A percentile compares a stretch with the other conserved stretches of the same genome.
phyloP scores from a whole-genome alignment of 1,139 yeast species.

The Debaryomycetaceae sp. region DNA sequence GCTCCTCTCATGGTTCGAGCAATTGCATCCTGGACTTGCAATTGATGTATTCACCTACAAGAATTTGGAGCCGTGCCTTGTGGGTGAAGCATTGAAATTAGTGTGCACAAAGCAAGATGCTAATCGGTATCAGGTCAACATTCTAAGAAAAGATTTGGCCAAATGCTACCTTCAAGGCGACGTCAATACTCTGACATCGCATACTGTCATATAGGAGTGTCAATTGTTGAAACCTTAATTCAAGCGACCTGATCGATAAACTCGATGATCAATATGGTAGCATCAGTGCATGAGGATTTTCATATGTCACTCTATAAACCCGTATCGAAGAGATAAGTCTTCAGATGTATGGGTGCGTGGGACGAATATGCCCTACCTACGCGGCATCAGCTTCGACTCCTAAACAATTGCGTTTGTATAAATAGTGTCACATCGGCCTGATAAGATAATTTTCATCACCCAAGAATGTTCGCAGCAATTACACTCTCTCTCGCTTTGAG shows the following conservation, averaged over 20 bases:
- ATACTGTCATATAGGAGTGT: no score
- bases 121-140: not conserved
- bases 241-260: no score
- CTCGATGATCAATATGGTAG: no score
- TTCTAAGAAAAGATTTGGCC: not conserved
- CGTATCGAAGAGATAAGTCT: no score
- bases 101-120: constrained; percentile 1
- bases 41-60: constrained; percentile 40
- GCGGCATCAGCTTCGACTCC: not conserved
- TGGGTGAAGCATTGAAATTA: constrained; percentile 9
- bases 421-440: not conserved
- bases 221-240: no score
- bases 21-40: constrained; percentile 10
- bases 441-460: not conserved
- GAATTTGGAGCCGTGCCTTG: constrained; percentile 48
- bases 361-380: not conserved
- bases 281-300: no score
- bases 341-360: not conserved
- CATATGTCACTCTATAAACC: no score
- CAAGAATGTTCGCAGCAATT: not conserved
- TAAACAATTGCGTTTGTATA: not conserved
- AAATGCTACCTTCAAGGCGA: constrained; percentile 5
- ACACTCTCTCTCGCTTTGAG: not conserved
- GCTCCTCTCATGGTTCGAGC: constrained; percentile 47
- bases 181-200: not conserved